Conservation (phyloP, 768 basidiomycete species). For the Lentinula boryana region DNA sequence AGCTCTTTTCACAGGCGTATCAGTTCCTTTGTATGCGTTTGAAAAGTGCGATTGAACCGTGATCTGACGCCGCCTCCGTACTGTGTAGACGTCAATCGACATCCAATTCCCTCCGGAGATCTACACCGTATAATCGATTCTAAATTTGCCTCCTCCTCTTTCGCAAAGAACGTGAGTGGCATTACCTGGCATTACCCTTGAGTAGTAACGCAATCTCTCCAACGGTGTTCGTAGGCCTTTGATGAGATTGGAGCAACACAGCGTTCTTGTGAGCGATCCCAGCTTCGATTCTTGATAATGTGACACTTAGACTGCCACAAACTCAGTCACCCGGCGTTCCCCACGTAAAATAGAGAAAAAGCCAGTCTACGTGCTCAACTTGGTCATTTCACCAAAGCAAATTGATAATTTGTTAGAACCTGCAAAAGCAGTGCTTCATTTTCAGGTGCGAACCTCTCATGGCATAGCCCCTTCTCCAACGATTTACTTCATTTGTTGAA, state of each 20-base stretch:
- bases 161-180: constrained; percentile 60
- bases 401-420: constrained; percentile 82
- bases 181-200: neutral
- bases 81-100: constrained; percentile 68
- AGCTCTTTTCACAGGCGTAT: constrained; percentile 46
- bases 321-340: constrained; percentile 56
- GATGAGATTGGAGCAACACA: constrained; percentile 56
- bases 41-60: neutral
- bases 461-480: neutral
- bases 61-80: neutral
- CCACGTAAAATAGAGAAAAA: constrained; percentile 75
- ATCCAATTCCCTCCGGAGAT: constrained; percentile 56
- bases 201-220: neutral
- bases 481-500: neutral
- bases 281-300: neutral
- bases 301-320: neutral
- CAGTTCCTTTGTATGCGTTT: constrained; percentile 76
- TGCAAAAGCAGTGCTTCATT: constrained; percentile 59
- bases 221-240: constrained; percentile 43
- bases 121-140: constrained; percentile 65
- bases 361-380: constrained; percentile 78
- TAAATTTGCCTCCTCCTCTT: constrained; percentile 62
- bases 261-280: constrained; percentile 25
- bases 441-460: constrained; percentile 44
- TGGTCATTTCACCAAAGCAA: constrained; percentile 57